phyloP scores from a whole-genome alignment of 306 rosid species.

The Adenanthera pavonina region DNA sequence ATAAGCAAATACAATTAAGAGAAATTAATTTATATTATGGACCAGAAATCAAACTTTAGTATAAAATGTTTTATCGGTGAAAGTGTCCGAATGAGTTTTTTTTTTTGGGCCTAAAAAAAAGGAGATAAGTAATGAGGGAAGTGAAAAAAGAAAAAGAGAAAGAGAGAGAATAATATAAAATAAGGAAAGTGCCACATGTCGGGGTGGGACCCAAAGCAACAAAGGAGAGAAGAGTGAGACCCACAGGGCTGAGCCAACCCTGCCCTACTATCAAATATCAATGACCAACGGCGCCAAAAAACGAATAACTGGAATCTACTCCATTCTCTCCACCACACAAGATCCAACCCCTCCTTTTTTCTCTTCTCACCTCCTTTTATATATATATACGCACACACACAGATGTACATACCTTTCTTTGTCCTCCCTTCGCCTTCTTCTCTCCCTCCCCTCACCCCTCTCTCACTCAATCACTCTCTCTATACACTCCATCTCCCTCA shows the following conservation, averaged over 20 bases:
- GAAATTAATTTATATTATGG: too few relatives aligned
- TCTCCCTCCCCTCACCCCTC: conserved; percentile 45
- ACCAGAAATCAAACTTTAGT: too few relatives aligned
- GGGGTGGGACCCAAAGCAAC: conserved; percentile 34
- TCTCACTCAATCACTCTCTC: background rate
- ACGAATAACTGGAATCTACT: conserved; percentile 55
- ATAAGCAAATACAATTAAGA: background rate
- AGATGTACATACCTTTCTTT: background rate
- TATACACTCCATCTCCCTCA: background rate
- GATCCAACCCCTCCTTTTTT: conserved; percentile 9
- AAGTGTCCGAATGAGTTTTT: too few relatives aligned
- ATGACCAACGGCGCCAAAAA: conserved; percentile 2
- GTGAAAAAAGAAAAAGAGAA: background rate
- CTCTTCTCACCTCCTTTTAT: background rate
- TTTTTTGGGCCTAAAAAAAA: background rate
- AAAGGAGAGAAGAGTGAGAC: conserved; percentile 9
- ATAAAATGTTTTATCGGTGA: too few relatives aligned
- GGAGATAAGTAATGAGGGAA: background rate
- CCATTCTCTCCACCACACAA: conserved; percentile 44
- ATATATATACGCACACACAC: background rate
- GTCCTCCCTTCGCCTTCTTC: conserved; percentile 25
- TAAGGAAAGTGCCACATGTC: conserved; percentile 32
- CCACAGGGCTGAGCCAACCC: conserved; percentile 35
- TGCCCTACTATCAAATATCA: background rate
- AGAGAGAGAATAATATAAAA: background rate